These are phyloP conservation scores for Parathielavia appendiculata DNA, from an alignment of 495 filamentous ascomycete genomes.

Conservation along the genomic window DNA sequence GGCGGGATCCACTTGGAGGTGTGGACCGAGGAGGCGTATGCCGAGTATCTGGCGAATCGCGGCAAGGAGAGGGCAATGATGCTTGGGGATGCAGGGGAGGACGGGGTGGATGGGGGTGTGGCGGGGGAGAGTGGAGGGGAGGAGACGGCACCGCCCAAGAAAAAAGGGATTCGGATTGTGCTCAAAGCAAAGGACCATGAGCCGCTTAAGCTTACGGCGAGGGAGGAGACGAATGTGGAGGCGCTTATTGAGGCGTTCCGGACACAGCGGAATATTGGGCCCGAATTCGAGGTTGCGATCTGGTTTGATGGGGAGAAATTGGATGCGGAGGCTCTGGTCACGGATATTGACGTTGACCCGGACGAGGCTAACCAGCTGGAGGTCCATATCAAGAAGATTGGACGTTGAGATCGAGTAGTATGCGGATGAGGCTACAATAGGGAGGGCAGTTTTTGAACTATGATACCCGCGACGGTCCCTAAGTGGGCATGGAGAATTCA, in stretches of 20 bases:
- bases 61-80: constrained; percentile 32
- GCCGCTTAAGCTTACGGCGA: constrained; percentile 35
- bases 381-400: constrained; percentile 55
- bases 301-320: constrained; percentile 78
- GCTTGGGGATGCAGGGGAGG: constrained; percentile 19
- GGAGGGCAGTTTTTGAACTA: neutral
- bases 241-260: constrained; percentile 40
- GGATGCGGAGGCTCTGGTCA: constrained; percentile 54
- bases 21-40: constrained; percentile 59
- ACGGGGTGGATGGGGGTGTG: neutral
- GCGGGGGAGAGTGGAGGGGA: neutral
- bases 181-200: constrained; percentile 42
- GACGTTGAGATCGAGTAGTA: neutral
- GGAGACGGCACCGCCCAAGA: constrained; percentile 21
- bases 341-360: constrained; percentile 60
- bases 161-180: constrained; percentile 55
- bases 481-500: neutral
- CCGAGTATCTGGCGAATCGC: constrained; percentile 39
- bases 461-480: constrained; percentile 17
- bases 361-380: constrained; percentile 74
- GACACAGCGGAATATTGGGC: constrained; percentile 27
- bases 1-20: constrained; percentile 63
- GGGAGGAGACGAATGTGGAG: constrained; percentile 35
- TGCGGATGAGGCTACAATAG: neutral
- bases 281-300: constrained; percentile 54